Base-by-base conservation (phyloP, 108 stramenopile genomes). In the Pseudonitzschia multistriata region DNA sequence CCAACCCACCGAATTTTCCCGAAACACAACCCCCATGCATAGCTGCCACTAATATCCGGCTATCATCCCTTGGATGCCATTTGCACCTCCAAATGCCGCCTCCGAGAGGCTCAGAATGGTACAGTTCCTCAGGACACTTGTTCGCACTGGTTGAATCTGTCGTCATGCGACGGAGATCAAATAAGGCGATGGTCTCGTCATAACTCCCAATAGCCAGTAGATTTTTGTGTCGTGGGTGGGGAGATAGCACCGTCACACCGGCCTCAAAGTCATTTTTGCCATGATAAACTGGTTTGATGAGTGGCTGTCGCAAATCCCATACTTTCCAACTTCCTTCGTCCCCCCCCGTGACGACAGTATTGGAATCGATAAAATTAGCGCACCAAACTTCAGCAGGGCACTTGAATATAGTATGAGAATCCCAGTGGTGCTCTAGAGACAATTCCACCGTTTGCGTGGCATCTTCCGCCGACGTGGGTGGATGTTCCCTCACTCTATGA, bases 61-160 rank as follows among this genome's bases (percentile, higher is more conserved):
- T 40, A 33, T 74, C 70, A 13, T 67, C 59, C 1, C 50, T 34
- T 30, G 93, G 93, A 80, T 94, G 90, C 93, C 93, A 94, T 60
- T 92, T 89, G 36, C 90, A 77, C 65, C 93, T 81, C 93, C 93
- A 94, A 11, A 92, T 80, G 5, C 93, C 93, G 31, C 93, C 93
- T 62, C 90, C 90, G 2, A 89, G 61, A 17, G 77, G 10, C 11
- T 45, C 59, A 1, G 71, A 70, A 60, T 70, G 71, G 24, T 31
- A 66, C 39, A 81, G 29, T 17, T 22, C 53, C 30, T 77, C 79
- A 5, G 62, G 71, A 4, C 39, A 24, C 22, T 29, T 25, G 50
- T 29, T 47, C n/a, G 54, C 11, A 14, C 69, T 61, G 17, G 70
- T 31, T 21, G 21, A 25, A 52, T 27, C 13, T n/a, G n/a, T 29